Evolutionary conservation across 495 filamentous ascomycete genomes (phyloP).

Genomic region (Talaromyces liani): DNA sequence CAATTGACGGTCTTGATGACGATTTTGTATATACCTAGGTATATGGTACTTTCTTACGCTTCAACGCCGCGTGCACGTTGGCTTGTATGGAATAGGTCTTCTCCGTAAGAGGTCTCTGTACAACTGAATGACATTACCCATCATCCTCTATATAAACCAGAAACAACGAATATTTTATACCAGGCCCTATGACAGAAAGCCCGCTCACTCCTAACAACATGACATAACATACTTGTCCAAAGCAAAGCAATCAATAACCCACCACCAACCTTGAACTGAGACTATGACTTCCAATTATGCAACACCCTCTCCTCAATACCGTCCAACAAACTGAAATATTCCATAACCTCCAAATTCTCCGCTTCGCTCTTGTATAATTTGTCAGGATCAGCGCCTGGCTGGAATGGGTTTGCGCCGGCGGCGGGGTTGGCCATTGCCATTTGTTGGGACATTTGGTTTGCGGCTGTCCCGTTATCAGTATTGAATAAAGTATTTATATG

Average conservation of each 20-base stretch:
- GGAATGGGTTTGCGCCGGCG: constrained; percentile 67
- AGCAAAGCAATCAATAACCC: neutral
- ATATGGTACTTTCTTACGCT: too few species aligned
- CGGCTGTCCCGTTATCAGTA: constrained; percentile 46
- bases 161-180: too few species aligned
- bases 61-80: too few species aligned
- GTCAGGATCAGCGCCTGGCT: constrained; percentile 88
- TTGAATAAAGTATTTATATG: neutral
- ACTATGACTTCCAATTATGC: constrained; percentile 19
- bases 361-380: constrained; percentile 87
- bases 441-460: constrained; percentile 89
- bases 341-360: constrained; percentile 90
- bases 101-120: too few species aligned
- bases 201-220: neutral
- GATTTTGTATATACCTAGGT: too few species aligned
- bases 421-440: constrained; percentile 76
- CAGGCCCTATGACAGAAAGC: too few species aligned
- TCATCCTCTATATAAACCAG: too few species aligned
- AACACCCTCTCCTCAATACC: constrained; percentile 80
- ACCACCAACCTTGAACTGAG: neutral
- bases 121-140: too few species aligned
- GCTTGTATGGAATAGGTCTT: too few species aligned
- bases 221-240: neutral
- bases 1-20: too few species aligned
- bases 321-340: constrained; percentile 84